Conservation (phyloP, 495 filamentous ascomycete species). For the Hypoxylon rickii region DNA sequence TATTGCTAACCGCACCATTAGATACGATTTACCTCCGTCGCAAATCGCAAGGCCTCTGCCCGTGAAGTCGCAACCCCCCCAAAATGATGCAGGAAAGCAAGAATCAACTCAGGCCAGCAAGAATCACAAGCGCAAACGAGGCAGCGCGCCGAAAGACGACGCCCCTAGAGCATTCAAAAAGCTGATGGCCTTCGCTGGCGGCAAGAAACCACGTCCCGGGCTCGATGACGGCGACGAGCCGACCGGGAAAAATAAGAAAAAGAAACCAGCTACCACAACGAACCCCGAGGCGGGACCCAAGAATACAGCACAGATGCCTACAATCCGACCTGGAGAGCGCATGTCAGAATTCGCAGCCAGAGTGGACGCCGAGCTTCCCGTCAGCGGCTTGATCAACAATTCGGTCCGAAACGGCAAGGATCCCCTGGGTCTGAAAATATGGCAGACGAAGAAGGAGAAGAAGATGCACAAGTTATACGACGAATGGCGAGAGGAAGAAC, state of each 20-base stretch:
- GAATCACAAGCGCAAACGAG: conserved; percentile 55
- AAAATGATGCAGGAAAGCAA: conserved; percentile 36
- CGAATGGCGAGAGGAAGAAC: conserved; percentile 75
- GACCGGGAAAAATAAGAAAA: conserved; percentile 55
- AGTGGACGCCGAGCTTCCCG: conserved; percentile 82
- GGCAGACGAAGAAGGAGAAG: conserved; percentile 76
- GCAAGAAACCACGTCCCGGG: conserved; percentile 62
- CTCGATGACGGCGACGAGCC: conserved; percentile 67
- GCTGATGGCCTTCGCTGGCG: conserved; percentile 70
- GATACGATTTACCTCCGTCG: conserved; percentile 77
- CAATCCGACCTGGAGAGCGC: conserved; percentile 79
- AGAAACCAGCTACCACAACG: conserved; percentile 26
- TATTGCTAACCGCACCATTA: conserved; percentile 27
- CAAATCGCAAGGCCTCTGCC: conserved; percentile 72
- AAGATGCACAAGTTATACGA: conserved; percentile 79
- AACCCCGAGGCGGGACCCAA: conserved; percentile 18
- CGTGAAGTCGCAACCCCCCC: conserved; percentile 45
- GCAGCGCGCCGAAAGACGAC: conserved; percentile 64
- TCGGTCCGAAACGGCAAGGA: conserved; percentile 53
- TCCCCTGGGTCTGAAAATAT: conserved; percentile 59
- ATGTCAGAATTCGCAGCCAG: conserved; percentile 81
- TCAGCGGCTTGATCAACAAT: conserved; percentile 65
- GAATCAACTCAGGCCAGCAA: conserved; percentile 34
- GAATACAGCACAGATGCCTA: conserved; percentile 50
- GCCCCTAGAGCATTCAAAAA: conserved; percentile 84